Percentiles rank a stretch among this genome's conserved stretches.
Conservation (phyloP, 805 yeast genomes). For the Cephaloascus fragrans region DNA sequence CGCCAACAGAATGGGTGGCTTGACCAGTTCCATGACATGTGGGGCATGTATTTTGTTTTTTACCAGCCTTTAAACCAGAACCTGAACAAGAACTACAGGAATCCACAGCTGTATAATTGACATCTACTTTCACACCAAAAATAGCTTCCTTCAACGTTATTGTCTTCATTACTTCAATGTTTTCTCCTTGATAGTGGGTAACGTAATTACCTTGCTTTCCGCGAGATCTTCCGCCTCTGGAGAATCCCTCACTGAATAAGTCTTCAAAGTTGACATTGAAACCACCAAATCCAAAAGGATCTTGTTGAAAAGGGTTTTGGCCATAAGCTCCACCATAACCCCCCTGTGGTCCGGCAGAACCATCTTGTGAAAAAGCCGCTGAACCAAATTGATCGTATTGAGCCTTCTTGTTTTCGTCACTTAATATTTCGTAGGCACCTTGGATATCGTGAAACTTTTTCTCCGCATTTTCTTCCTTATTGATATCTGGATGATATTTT, state of each 20-base stretch:
- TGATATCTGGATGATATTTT: conserved; percentile 92
- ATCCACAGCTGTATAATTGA: conserved; percentile 66
- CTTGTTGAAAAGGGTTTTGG: conserved; percentile 22
- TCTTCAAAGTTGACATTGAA: conserved; percentile 49
- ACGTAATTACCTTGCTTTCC: conserved; percentile 36
- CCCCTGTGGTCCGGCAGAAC: conserved; percentile 32
- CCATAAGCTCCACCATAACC: conserved; percentile 25
- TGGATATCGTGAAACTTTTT: conserved; percentile 86
- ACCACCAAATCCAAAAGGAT: neutral
- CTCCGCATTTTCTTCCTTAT: conserved; percentile 84
- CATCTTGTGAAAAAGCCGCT: conserved; percentile 64
- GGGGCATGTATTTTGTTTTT: conserved; percentile 67
- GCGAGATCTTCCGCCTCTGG: conserved; percentile 21
- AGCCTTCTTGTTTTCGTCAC: conserved; percentile 74
- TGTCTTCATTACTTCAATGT: conserved; percentile 69
- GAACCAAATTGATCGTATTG: conserved; percentile 93
- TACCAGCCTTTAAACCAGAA: conserved; percentile 72
- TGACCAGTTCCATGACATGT: conserved; percentile 93
- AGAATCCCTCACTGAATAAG: conserved; percentile 45
- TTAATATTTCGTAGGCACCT: conserved; percentile 86
- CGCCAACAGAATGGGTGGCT: conserved; percentile 78
- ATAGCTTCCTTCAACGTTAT: conserved; percentile 81
- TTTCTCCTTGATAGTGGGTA: conserved; percentile 82
- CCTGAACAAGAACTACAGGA: conserved; percentile 78
- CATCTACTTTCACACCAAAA: conserved; percentile 58